Percentiles rank a stretch among this genome's conserved stretches.
Evolutionary conservation across 805 yeast genomes (phyloP).

Genomic region (Pichia heedii): DNA sequence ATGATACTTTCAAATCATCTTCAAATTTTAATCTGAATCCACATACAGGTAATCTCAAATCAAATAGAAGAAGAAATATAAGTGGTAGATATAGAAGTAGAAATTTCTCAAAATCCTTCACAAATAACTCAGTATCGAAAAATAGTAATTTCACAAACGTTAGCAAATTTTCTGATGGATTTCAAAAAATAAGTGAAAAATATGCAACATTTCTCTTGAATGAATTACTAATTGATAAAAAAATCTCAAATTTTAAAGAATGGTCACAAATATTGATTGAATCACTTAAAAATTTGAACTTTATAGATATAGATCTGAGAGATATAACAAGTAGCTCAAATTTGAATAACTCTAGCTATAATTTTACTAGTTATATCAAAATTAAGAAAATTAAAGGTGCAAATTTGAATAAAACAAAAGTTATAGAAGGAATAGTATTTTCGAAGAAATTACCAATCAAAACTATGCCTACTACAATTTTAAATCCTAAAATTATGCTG

Average conservation of each 20-base stretch:
- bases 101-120: not conserved
- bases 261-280: constrained; percentile 54
- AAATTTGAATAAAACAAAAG: constrained; percentile 43
- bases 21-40: not conserved
- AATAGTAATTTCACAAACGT: not conserved
- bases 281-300: constrained; percentile 46
- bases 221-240: constrained; percentile 59
- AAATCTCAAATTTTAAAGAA: constrained; percentile 35
- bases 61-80: constrained; percentile 14
- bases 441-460: constrained; percentile 77
- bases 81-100: constrained; percentile 7
- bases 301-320: constrained; percentile 48
- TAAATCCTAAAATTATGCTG: constrained; percentile 67
- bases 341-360: constrained; percentile 60
- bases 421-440: constrained; percentile 73
- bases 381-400: constrained; percentile 82
- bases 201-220: constrained; percentile 44
- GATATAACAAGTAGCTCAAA: constrained; percentile 27
- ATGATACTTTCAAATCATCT: constrained; percentile 1
- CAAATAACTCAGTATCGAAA: too few relatives aligned
- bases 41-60: not conserved
- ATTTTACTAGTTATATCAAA: constrained; percentile 82
- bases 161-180: constrained; percentile 27
- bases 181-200: constrained; percentile 27
- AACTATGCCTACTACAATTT: constrained; percentile 58